Conservation (phyloP, 768 basidiomycete genomes). For the Rhizopogon vulgaris region DNA sequence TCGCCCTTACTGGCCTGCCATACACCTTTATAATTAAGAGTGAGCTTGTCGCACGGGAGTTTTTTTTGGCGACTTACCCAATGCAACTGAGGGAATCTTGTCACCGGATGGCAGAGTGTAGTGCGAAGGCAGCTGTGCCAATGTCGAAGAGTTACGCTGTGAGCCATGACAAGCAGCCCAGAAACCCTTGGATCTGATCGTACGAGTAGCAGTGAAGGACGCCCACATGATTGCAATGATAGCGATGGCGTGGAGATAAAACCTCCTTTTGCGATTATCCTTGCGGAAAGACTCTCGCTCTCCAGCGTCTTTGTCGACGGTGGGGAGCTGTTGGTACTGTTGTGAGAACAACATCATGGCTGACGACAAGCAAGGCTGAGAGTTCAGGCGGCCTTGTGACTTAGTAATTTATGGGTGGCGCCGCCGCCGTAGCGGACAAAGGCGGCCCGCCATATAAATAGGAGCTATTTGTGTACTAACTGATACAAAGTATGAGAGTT, state of each 20-base stretch:
- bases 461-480: too few species aligned
- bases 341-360: slow-evolving; percentile 22
- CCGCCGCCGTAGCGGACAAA: too few species aligned
- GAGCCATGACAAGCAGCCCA: slow-evolving; percentile 14
- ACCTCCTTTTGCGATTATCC: slow-evolving; percentile 12
- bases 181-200: slow-evolving; percentile 15
- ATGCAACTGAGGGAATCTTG: slow-evolving; percentile 59
- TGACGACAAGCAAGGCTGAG: background rate
- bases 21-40: slow-evolving; percentile 36
- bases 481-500: too few species aligned
- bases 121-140: slow-evolving; percentile 34
- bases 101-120: slow-evolving; percentile 62
- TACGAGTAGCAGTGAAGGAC: slow-evolving; percentile 11
- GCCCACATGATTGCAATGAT: slow-evolving; percentile 17
- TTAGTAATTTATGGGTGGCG: too few species aligned
- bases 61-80: slow-evolving; percentile 35
- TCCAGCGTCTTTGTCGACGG: slow-evolving; percentile 10
- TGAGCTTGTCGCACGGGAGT: slow-evolving; percentile 1
- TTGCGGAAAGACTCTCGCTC: background rate
- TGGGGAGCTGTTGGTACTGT: slow-evolving; percentile 20
- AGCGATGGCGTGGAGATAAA: slow-evolving; percentile 17
- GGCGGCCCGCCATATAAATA: too few species aligned
- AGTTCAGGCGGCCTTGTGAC: too few species aligned
- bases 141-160: slow-evolving; percentile 15
- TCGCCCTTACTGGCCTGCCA: slow-evolving; percentile 54